Evolutionary conservation across 768 basidiomycete species (phyloP), one percentile per base, ranked within the genome.

Genomic region (Tricholoma flavovirens): DNA sequence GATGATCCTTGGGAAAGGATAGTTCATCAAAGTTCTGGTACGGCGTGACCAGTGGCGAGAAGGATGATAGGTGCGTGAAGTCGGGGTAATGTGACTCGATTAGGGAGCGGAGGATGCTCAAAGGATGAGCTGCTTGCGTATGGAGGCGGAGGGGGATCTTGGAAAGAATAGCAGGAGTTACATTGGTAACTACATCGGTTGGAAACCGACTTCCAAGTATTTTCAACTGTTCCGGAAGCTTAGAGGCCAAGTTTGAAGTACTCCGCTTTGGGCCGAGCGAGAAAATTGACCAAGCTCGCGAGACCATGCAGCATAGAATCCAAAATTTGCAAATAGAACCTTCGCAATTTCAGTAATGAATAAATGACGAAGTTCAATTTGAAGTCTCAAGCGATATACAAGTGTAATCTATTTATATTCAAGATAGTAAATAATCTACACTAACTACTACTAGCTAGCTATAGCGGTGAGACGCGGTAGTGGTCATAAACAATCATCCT

Each of bases 1-100:
- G 94, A 69, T 99, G 97, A 75, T 98, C 94, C 12, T 74, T 64
- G 0, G 96, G 87, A 73, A 99, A 98, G 3, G 92, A 93, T 30
- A 99, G 85, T 62, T 96, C 91, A 72, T 99, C 97, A 70, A 99
- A 99, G 74, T 95, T 99, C 71, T 94, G 84, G 67, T 77, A 77
- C 2, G 93, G 91, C 3, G 93, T 86, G 53, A 99, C 97, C 58
- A 98, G 73, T 1, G 97, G 93, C 1, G 93, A 89, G 57, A 91
- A 75, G 19, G 90, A 87, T 11, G 87, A 83, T 45, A 91, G 72
- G 58, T 88, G 84, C 12, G 83, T 72, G 69, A 86, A 93, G 54
- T 83, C 73, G 5, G 85, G 75, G 64, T 89, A 98, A 67, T 97
- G 90, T 17, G 81, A 79, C 73, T 97, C 90, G 63, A 98, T 86